These are phyloP conservation scores for Herpetomonas tarakana DNA, from an alignment of 208 protist species.

Conservation along the genomic window DNA sequence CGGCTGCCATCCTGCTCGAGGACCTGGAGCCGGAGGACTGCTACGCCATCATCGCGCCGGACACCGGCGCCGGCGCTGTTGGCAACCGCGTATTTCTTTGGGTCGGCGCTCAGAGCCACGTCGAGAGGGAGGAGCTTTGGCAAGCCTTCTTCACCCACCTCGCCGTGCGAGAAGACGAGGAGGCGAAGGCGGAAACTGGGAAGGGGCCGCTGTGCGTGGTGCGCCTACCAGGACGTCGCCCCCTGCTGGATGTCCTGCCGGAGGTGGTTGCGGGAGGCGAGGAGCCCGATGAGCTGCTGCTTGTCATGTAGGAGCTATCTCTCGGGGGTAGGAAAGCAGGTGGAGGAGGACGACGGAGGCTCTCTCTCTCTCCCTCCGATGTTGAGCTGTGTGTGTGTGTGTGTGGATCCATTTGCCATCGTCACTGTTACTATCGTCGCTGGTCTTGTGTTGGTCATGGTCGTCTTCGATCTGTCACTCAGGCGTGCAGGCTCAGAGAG, in stretches of 20 bases:
- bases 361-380: constrained; percentile 4
- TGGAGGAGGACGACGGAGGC: neutral
- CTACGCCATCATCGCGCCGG: constrained; percentile 54
- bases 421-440: no score
- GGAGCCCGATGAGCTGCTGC: constrained; percentile 73
- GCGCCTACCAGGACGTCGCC: neutral
- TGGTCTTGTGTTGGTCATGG: no score
- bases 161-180: neutral
- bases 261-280: constrained; percentile 53
- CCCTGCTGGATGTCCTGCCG: constrained; percentile 28
- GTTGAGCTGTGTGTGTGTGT: no score
- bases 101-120: constrained; percentile 29
- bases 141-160: constrained; percentile 8
- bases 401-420: no score
- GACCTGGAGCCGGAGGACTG: constrained; percentile 48
- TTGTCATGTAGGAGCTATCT: constrained; percentile 18
- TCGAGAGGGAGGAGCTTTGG: constrained; percentile 23
- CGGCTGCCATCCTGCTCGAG: constrained; percentile 31
- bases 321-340: constrained; percentile 5
- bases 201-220: constrained; percentile 10
- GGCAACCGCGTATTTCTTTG: constrained; percentile 43
- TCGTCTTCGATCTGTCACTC: no score
- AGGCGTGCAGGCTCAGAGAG: no score
- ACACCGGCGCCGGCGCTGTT: constrained; percentile 2
- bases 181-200: neutral